Percentiles rank a stretch among this genome's conserved stretches.
These are phyloP conservation scores for Chalciporus sp. DNA, from an alignment of 1,284 basidiomycete species.

Conservation along the genomic window DNA sequence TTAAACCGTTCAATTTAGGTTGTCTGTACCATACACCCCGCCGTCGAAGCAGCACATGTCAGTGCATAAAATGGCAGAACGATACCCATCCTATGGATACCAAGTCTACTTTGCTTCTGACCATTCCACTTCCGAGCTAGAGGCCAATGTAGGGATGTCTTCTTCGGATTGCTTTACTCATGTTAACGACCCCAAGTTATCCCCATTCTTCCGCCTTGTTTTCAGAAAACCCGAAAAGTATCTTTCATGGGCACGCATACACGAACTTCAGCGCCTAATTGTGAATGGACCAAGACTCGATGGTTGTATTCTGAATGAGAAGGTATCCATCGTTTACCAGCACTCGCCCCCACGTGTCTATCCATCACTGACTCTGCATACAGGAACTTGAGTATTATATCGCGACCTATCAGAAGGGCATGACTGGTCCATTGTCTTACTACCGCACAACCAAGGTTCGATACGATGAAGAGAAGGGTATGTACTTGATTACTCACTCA, in stretches of 20 bases:
- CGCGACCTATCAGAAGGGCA: constrained; percentile 48
- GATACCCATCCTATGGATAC: constrained; percentile 61
- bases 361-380: neutral
- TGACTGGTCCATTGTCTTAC: constrained; percentile 71
- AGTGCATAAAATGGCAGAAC: constrained; percentile 49
- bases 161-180: neutral
- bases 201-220: constrained; percentile 17
- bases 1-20: constrained; percentile 37
- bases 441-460: constrained; percentile 61
- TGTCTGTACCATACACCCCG: constrained; percentile 65
- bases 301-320: constrained; percentile 22
- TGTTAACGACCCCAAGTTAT: constrained; percentile 18
- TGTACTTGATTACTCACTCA: neutral
- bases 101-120: constrained; percentile 62
- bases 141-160: constrained; percentile 46
- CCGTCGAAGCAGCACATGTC: constrained; percentile 51
- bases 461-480: constrained; percentile 66
- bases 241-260: neutral
- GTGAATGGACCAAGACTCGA: constrained; percentile 6
- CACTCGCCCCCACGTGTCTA: neutral
- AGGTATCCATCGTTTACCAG: constrained; percentile 11
- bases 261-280: constrained; percentile 11
- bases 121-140: constrained; percentile 51
- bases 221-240: constrained; percentile 5
- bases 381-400: constrained; percentile 59